These are phyloP conservation scores for Phytophthora multivora DNA, from an alignment of 352 stramenopile genomes.

Conservation along the genomic window DNA sequence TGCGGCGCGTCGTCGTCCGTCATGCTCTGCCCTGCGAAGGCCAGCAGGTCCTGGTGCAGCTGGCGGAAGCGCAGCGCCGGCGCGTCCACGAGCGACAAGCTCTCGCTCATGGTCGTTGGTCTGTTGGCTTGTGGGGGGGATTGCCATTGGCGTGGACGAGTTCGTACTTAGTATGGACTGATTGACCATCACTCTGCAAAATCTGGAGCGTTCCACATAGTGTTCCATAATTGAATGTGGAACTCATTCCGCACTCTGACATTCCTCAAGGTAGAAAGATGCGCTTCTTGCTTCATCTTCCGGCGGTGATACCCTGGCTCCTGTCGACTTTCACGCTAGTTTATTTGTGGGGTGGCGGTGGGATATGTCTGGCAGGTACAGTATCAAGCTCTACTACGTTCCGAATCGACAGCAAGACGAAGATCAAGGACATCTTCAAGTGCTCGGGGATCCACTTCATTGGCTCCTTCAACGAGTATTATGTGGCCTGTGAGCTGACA, in stretches of 20 bases:
- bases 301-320: conserved; percentile 1
- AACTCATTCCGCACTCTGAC: conserved; percentile 8
- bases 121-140: conserved; percentile 32
- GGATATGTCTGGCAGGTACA: conserved; percentile 12
- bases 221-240: conserved; percentile 10
- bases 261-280: conserved; percentile 15
- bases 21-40: conserved; percentile 69
- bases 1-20: conserved; percentile 66
- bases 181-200: conserved; percentile 29
- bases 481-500: conserved; percentile 64
- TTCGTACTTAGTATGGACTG: conserved; percentile 29
- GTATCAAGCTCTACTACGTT: conserved; percentile 29
- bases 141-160: conserved; percentile 30
- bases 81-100: conserved; percentile 54
- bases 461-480: conserved; percentile 86
- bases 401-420: conserved; percentile 58
- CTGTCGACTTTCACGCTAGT: not conserved
- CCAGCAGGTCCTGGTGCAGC: conserved; percentile 74
- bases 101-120: conserved; percentile 36
- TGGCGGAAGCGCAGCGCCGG: conserved; percentile 70
- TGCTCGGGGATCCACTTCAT: conserved; percentile 70
- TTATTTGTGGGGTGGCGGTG: not conserved
- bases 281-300: not conserved
- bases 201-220: conserved; percentile 5
- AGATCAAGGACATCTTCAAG: conserved; percentile 66